Conservation (phyloP, 345 rosid species). For the Salix udensis region DNA sequence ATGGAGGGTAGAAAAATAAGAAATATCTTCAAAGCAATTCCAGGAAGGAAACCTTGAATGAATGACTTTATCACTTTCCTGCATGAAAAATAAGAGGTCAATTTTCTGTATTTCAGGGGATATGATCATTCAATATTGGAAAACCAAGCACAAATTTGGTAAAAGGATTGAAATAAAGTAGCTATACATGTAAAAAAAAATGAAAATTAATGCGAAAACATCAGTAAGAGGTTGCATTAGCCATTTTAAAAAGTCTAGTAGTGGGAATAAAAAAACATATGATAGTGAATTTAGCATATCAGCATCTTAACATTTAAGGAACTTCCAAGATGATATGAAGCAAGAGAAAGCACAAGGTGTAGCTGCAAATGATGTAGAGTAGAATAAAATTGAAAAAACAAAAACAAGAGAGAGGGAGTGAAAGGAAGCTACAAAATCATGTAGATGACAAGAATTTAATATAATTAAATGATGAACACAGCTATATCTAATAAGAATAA, state of each 20-base stretch:
- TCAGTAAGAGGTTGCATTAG: too few relatives aligned
- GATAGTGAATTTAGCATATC: too few relatives aligned
- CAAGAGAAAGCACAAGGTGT: neutral
- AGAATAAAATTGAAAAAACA: neutral
- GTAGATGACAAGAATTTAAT: neutral
- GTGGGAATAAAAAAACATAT: too few relatives aligned
- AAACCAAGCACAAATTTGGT: neutral
- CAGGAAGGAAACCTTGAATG: constrained; percentile 95
- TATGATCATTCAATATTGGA: neutral
- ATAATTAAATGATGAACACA: neutral
- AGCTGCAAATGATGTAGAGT: too few relatives aligned
- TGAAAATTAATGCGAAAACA: too few relatives aligned
- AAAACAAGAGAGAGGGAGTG: neutral
- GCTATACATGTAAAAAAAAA: too few relatives aligned
- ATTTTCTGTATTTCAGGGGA: neutral
- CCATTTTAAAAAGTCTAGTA: too few relatives aligned
- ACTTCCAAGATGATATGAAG: neutral
- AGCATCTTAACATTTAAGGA: neutral
- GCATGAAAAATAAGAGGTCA: constrained; percentile 19
- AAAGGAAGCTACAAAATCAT: neutral
- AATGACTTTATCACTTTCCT: constrained; percentile 74
- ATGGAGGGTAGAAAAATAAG: constrained; percentile 78
- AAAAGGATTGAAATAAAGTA: too few relatives aligned
- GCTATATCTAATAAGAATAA: neutral
- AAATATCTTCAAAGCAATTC: constrained; percentile 87